phyloP scores from a whole-genome alignment of 345 rosid species.

The Rhodamnia rubescens region DNA sequence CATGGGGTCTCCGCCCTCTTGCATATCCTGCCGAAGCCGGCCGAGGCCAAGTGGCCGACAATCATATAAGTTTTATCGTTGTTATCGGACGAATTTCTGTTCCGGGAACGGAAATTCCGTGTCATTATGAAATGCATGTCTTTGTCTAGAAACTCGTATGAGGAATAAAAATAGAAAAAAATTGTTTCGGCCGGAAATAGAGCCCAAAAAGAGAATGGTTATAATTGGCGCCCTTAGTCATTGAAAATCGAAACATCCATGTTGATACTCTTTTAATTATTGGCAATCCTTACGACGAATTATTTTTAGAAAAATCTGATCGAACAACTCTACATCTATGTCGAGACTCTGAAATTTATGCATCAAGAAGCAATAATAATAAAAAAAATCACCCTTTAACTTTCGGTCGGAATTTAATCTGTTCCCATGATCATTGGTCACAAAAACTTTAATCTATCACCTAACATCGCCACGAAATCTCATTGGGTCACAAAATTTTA shows the following conservation, averaged over 20 bases:
- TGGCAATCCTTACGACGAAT: background rate
- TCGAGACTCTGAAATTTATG: background rate
- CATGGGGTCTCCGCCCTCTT: too few relatives aligned
- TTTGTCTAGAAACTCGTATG: rapidly evolving
- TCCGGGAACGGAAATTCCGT: too few relatives aligned
- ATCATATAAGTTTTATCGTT: too few relatives aligned
- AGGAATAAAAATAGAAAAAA: too few relatives aligned
- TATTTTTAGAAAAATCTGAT: background rate
- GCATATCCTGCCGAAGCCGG: too few relatives aligned
- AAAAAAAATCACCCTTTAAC: background rate
- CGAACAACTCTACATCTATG: background rate
- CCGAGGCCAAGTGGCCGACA: too few relatives aligned
- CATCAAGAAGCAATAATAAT: background rate
- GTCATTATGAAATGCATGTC: too few relatives aligned
- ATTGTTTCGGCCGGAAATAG: too few relatives aligned
- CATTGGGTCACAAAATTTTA: background rate
- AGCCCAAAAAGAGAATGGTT: too few relatives aligned
- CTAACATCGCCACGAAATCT: background rate
- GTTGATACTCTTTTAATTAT: background rate
- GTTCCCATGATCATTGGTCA: background rate
- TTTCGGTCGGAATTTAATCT: background rate
- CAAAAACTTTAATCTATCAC: background rate
- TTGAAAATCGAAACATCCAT: background rate
- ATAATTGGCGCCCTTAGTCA: background rate
- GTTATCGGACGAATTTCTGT: too few relatives aligned